Base-by-base conservation (phyloP, 2,329 filamentous ascomycete species). In the Neopestalotiopsis rosae region DNA sequence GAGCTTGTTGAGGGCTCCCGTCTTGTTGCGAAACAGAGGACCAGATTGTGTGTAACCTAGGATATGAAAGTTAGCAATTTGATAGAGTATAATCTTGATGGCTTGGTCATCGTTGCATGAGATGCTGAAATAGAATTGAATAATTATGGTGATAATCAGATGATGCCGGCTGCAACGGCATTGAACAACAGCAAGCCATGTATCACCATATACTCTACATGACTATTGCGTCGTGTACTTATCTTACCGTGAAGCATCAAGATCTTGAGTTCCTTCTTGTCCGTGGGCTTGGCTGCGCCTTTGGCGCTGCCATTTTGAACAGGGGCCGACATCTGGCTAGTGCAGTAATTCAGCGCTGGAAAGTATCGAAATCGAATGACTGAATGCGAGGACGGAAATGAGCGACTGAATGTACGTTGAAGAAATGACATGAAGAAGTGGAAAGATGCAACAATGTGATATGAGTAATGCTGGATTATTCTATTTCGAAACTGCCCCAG, bases 41-140 rank as follows among this genome's bases (percentile, higher is more conserved):
- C 95, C 94, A 34, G 93, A 97, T 85, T 98, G 95, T 7, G 95
- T 97, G 87, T 91, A 98, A 80, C 95, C 92, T 91, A 58, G 13
- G 6, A 28, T 12, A 34, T 34, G n/a, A 14, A 4, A 30, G 59
- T 61, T 34, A 61, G 59, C 32, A 38, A 12, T 38, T 38, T 10
- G 10, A 38, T 6, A 38, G 34, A 7, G 34, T 38, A 38, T 10
- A 6, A 38, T 38, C n/a, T 6, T n/a, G n/a, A 6, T 7, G 17
- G 45, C 45, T 52, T 52, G 17, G 45, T 52, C 20, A 52, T 52
- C 45, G n/a, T 4, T 52, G 1, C 17, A n/a, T 1, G 45, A 20
- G n/a, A 20, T 52, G n/a, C n/a, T 2, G 45, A 9, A 9, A n/a
- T 2, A 52, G 17, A 2, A 7, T 1, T 20, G 2, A 52, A 20